Conservation (phyloP, 176 grass and related monocot species). For the Miscanthus lutarioriparius region DNA sequence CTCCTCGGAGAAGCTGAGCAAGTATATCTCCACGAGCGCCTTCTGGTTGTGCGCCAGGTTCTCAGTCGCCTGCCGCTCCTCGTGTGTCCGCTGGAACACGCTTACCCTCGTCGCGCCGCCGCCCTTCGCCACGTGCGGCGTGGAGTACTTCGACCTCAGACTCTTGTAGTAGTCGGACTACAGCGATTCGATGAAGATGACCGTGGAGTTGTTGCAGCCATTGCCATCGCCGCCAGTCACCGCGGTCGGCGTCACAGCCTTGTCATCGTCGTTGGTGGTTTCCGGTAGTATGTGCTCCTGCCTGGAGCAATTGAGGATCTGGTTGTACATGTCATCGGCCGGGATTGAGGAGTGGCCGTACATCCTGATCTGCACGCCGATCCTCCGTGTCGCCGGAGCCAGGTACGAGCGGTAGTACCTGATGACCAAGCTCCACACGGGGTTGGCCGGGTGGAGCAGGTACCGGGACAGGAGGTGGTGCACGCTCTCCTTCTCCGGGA, state of each 20-base stretch:
- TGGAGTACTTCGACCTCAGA: constrained; percentile 47
- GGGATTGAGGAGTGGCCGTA: not conserved
- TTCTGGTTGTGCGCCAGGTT: constrained; percentile 52
- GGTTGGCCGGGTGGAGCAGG: constrained; percentile 47
- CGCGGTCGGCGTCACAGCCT: not conserved
- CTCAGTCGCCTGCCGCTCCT: constrained; percentile 40
- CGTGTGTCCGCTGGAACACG: constrained; percentile 67
- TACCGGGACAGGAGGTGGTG: constrained; percentile 48
- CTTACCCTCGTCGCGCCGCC: not conserved
- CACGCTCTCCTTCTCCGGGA: constrained; percentile 51
- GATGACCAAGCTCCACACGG: constrained; percentile 44
- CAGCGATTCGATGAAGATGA: constrained; percentile 48
- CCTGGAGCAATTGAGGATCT: constrained; percentile 41
- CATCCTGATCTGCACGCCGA: constrained; percentile 56
- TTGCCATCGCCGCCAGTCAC: too few relatives aligned
- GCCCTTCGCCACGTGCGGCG: not conserved
- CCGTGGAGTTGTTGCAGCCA: not conserved
- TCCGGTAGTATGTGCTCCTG: constrained; percentile 29
- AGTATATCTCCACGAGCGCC: constrained; percentile 63
- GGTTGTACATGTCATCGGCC: constrained; percentile 26
- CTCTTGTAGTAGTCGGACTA: constrained; percentile 38
- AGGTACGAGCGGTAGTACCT: constrained; percentile 54
- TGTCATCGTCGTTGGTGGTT: not conserved
- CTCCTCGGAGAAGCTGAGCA: constrained; percentile 54
- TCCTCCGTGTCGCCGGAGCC: constrained; percentile 12